These are phyloP conservation scores for Sarocladium oryzae DNA, from an alignment of 2,329 filamentous ascomycete species.

Conservation along the genomic window DNA sequence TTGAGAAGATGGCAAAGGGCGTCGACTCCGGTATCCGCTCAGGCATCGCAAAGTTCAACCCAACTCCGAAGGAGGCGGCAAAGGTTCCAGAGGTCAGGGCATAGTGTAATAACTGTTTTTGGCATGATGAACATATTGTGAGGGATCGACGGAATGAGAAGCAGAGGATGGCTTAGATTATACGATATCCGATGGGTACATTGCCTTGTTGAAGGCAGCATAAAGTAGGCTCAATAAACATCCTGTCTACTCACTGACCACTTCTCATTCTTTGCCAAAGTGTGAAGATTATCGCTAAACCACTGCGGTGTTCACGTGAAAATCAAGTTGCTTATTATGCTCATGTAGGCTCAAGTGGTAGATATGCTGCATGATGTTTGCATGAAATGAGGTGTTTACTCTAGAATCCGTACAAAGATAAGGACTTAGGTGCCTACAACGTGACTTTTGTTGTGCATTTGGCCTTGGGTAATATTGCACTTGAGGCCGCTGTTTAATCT, in stretches of 20 bases:
- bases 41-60: constrained; percentile 25
- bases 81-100: neutral
- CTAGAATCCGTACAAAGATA: too few relatives aligned
- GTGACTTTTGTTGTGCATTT: too few relatives aligned
- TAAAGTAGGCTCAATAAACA: neutral
- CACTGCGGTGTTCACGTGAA: too few relatives aligned
- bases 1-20: constrained; percentile 43
- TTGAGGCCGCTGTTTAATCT: too few relatives aligned
- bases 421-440: too few relatives aligned
- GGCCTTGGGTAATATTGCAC: too few relatives aligned
- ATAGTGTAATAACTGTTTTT: neutral
- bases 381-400: too few relatives aligned
- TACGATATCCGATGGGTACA: neutral
- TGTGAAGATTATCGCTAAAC: neutral
- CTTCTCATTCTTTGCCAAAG: too few relatives aligned
- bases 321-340: too few relatives aligned
- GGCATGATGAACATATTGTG: neutral
- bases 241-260: neutral
- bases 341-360: too few relatives aligned
- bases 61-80: neutral
- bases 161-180: constrained; percentile 1
- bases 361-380: too few relatives aligned
- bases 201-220: neutral
- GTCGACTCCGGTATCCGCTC: constrained; percentile 41
- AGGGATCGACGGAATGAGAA: neutral